Evolutionary conservation across 768 basidiomycete species (phyloP), one percentile per base, ranked within the genome.

Genomic region (Lentinula detonsa): DNA sequence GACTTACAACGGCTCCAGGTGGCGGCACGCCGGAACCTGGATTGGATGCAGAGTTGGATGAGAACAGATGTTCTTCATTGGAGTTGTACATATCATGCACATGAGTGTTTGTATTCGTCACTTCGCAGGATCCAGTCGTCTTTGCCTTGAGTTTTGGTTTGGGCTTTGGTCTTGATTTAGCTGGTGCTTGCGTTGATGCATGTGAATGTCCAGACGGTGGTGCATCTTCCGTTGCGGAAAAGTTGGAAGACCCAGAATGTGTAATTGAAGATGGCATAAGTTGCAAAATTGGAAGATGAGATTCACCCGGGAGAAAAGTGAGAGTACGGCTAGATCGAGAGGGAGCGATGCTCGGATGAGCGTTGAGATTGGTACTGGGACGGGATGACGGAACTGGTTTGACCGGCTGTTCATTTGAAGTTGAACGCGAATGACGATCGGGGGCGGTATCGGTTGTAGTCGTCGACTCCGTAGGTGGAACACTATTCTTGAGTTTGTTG

Each of bases 401-500:
- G 13, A n/a, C 9, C 21, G 21, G 11, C 18, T 45, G 43, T 3
- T 13, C 16, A 10, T 5, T n/a, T 43, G 42, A 43, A 43, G 42
- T 43, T 39, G 37, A 8, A 8, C 28, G 28, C 28, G 28, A 28
- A 28, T 28, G 28, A 28, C 28, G 28, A 28, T 28, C 28, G 37
- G 37, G 37, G 1, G 37, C 37, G 37, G 37, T 9, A 39, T 23
- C 46, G 10, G 16, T 48, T 48, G 46, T 11, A 5, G 21, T 21
- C 9, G 46, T 18, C 18, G 10, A 16, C 1, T 45, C 16, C 4
- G 49, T 37, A 18, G 51, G 9, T 53, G 31, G 33, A 3, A 18
- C n/a, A 49, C 39, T 45, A 55, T 52, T 50, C 18, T 40, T 57
- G n/a, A 58, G 43, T 35, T 52, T 61, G 28, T 50, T 60, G 68